These are phyloP conservation scores for Panicum virgatum DNA, from an alignment of 202 grass and related monocot species.

Conservation along the genomic window DNA sequence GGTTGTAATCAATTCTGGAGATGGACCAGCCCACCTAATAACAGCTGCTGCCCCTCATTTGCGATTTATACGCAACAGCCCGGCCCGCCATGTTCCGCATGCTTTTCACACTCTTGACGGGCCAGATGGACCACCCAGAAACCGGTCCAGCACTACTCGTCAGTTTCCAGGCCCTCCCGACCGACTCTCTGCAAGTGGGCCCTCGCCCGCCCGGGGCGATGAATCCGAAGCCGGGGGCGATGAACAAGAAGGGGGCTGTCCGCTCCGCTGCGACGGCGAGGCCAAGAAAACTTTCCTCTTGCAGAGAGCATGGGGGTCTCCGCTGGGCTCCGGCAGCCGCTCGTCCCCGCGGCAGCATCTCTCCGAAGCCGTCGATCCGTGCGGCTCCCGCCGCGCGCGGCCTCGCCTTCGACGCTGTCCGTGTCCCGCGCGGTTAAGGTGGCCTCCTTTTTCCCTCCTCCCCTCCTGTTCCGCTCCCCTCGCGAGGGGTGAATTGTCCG, in stretches of 20 bases:
- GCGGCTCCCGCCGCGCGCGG: background rate
- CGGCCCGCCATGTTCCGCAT: too few species aligned
- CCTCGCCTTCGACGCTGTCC: constrained; percentile 4
- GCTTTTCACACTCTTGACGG: background rate
- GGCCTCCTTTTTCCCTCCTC: background rate
- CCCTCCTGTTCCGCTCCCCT: background rate
- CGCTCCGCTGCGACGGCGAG: constrained; percentile 12
- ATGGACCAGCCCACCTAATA: background rate
- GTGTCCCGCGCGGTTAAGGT: constrained; percentile 33
- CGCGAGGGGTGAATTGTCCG: background rate
- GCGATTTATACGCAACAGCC: background rate
- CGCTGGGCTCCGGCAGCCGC: constrained; percentile 21
- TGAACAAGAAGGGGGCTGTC: background rate
- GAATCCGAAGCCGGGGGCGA: constrained; percentile 14
- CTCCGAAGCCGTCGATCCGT: background rate
- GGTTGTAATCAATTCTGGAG: background rate
- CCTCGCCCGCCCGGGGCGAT: background rate
- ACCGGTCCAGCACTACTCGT: too few species aligned
- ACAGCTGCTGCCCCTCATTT: too few species aligned
- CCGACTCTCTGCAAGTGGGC: background rate
- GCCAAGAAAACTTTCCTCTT: background rate
- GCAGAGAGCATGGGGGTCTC: constrained; percentile 38
- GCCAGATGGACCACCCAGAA: too few species aligned
- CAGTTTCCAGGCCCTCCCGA: background rate
- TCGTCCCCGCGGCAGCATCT: background rate